A percentile compares a stretch with the other conserved stretches of the same genome.
These are phyloP conservation scores for Clitoria ternatea DNA, from an alignment of 306 rosid genomes.

Conservation along the genomic window DNA sequence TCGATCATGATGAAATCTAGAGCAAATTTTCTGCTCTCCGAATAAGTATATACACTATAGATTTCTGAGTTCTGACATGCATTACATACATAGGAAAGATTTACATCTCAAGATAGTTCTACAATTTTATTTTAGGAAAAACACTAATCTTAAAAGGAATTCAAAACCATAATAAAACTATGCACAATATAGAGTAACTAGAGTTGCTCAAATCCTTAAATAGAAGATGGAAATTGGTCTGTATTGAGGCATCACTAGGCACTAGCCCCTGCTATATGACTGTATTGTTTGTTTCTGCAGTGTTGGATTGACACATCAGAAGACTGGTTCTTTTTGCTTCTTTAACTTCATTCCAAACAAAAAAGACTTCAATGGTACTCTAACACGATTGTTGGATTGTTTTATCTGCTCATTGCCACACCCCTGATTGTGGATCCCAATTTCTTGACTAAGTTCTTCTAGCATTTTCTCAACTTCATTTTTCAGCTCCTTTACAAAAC, in stretches of 20 bases:
- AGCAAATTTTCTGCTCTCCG: neutral
- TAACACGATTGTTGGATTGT: constrained; percentile 35
- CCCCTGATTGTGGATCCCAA: constrained; percentile 33
- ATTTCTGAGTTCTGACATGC: neutral
- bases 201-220: neutral
- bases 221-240: constrained; percentile 1
- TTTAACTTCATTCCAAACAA: constrained; percentile 77
- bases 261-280: constrained; percentile 27
- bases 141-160: neutral
- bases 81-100: neutral
- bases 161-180: neutral
- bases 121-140: neutral
- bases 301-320: constrained; percentile 51
- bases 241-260: constrained; percentile 19
- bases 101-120: neutral
- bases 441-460: constrained; percentile 40
- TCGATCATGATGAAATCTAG: neutral
- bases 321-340: constrained; percentile 56
- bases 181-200: neutral
- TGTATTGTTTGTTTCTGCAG: constrained; percentile 50
- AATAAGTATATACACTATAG: neutral
- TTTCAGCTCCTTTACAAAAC: constrained; percentile 47
- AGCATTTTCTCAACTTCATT: constrained; percentile 55
- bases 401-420: constrained; percentile 6
- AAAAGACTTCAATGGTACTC: constrained; percentile 74